These are phyloP conservation scores for Pontederia crassipes DNA, from an alignment of 176 grass and related monocot species.

Conservation along the genomic window DNA sequence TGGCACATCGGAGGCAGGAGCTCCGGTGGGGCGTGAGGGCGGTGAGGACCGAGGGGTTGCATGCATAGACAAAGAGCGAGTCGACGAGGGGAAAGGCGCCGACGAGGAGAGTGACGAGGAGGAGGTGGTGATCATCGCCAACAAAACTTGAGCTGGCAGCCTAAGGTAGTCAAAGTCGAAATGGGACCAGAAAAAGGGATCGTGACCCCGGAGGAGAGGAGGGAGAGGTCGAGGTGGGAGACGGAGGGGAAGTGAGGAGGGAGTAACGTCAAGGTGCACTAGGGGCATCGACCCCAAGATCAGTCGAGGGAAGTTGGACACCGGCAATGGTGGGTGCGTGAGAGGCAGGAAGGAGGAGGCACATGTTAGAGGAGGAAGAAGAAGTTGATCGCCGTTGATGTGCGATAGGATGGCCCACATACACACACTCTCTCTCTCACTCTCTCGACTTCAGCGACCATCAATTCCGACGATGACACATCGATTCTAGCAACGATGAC, in stretches of 20 bases:
- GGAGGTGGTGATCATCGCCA: conserved; percentile 13
- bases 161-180: background rate
- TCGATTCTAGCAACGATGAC: too few relatives aligned
- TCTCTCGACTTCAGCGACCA: too few relatives aligned
- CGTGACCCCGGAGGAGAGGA: conserved; percentile 70
- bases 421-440: too few relatives aligned
- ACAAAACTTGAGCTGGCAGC: background rate
- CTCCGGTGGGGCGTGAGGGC: conserved; percentile 46
- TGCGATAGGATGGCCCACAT: too few relatives aligned
- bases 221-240: conserved; percentile 62
- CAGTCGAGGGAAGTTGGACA: too few relatives aligned
- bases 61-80: conserved; percentile 56
- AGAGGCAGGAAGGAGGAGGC: too few relatives aligned
- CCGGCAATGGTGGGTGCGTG: too few relatives aligned
- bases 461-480: too few relatives aligned
- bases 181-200: background rate
- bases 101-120: conserved; percentile 31
- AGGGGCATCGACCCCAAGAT: too few relatives aligned
- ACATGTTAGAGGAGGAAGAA: too few relatives aligned
- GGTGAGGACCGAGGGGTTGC: conserved; percentile 55
- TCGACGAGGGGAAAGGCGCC: conserved; percentile 48
- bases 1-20: conserved; percentile 25
- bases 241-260: conserved; percentile 43
- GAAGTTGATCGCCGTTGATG: too few relatives aligned
- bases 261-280: background rate